Conservation (phyloP, 140 eudicot species). For the Flaveria floridana region DNA sequence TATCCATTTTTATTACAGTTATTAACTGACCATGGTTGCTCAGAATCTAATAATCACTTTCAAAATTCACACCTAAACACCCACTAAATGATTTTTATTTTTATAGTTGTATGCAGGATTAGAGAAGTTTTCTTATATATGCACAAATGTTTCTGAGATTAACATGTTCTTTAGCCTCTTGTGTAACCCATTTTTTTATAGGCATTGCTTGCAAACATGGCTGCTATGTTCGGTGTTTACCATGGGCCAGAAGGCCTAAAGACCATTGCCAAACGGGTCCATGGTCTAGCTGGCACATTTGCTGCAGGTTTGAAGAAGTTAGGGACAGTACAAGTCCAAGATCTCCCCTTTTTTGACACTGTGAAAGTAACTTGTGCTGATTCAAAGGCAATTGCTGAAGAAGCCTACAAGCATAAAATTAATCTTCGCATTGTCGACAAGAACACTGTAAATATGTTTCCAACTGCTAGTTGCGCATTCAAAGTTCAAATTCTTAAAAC, state of each 20-base stretch:
- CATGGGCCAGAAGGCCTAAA: conserved; percentile 99
- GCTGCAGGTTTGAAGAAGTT: conserved; percentile 86
- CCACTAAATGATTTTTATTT: background rate
- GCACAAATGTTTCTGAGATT: background rate
- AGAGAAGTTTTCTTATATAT: background rate
- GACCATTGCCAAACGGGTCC: conserved; percentile 79
- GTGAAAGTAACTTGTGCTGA: conserved; percentile 84
- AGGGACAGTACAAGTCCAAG: conserved; percentile 83
- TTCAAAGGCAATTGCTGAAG: conserved; percentile 68
- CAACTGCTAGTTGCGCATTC: background rate
- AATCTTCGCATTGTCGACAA: conserved; percentile 86
- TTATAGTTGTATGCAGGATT: conserved; percentile 11
- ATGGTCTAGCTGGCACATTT: conserved; percentile 87
- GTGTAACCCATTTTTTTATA: conserved; percentile 20
- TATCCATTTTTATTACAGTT: background rate
- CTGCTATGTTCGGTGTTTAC: conserved; percentile 97
- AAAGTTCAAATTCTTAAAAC: background rate
- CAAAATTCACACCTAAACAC: background rate
- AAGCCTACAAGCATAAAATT: conserved; percentile 72
- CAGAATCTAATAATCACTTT: background rate
- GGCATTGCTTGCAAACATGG: conserved; percentile 99
- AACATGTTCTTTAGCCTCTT: conserved; percentile 12
- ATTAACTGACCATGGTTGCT: background rate
- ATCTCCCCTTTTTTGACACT: conserved; percentile 88
- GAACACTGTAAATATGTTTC: conserved; percentile 58